Conservation (phyloP, 2,329 filamentous ascomycete species). For the Juglanconis sp. region DNA sequence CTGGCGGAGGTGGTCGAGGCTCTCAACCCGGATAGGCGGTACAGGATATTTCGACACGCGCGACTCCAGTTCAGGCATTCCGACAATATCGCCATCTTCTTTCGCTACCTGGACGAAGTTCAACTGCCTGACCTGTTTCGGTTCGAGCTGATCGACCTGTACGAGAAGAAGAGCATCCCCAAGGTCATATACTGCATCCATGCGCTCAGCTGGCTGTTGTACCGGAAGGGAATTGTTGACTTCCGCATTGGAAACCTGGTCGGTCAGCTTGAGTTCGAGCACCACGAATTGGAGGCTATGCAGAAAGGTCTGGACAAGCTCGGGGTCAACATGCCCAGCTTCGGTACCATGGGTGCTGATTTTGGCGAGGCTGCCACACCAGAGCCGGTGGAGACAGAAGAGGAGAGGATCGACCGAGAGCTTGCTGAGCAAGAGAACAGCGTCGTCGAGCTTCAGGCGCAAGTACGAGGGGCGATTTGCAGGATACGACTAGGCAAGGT, state of each 20-base stretch:
- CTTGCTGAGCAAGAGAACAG: conserved; percentile 70
- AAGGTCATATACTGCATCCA: conserved; percentile 99
- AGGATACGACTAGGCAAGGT: conserved; percentile 72
- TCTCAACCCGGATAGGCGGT: conserved; percentile 71
- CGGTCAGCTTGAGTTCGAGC: conserved; percentile 93
- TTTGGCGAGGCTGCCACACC: conserved; percentile 74
- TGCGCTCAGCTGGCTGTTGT: conserved; percentile 94
- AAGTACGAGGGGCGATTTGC: conserved; percentile 76
- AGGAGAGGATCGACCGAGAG: conserved; percentile 81
- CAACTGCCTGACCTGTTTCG: conserved; percentile 93
- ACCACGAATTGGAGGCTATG: conserved; percentile 94
- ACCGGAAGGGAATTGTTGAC: conserved; percentile 88
- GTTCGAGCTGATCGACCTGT: conserved; percentile 94
- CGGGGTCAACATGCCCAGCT: conserved; percentile 93
- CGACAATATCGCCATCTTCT: conserved; percentile 96
- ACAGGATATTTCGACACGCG: conserved; percentile 80
- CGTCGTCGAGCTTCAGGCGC: conserved; percentile 80
- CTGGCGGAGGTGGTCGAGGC: conserved; percentile 91
- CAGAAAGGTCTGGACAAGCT: conserved; percentile 96
- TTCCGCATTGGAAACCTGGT: conserved; percentile 97
- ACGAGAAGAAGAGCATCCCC: conserved; percentile 99
- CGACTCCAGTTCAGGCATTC: conserved; percentile 93
- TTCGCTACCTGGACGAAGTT: conserved; percentile 86
- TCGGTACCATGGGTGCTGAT: conserved; percentile 93
- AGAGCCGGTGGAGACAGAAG: conserved; percentile 79